A percentile compares a stretch with the other conserved stretches of the same genome.
Evolutionary conservation across 768 basidiomycete species (phyloP).

Genomic region (Leccinum sublutescens): DNA sequence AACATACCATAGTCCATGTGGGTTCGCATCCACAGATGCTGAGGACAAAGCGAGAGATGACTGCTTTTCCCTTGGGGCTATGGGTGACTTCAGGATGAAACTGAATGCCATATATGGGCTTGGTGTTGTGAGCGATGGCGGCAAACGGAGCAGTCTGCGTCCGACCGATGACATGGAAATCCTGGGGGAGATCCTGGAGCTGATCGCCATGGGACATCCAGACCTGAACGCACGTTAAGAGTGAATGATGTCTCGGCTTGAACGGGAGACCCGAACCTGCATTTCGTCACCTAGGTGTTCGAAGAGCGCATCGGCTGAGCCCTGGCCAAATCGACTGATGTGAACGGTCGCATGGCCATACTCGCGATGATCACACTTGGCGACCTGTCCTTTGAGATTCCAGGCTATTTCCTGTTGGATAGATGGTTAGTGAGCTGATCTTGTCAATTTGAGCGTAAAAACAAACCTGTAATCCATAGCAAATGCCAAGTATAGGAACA

Average conservation of each 20-base stretch:
- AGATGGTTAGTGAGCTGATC: neutral
- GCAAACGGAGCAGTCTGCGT: slow-evolving; percentile 90
- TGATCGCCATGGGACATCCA: slow-evolving; percentile 99
- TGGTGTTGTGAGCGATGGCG: slow-evolving; percentile 86
- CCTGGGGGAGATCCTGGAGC: slow-evolving; percentile 71
- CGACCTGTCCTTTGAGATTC: slow-evolving; percentile 80
- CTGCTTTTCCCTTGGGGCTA: slow-evolving; percentile 82
- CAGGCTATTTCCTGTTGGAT: slow-evolving; percentile 83
- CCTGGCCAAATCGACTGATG: slow-evolving; percentile 60
- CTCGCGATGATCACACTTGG: slow-evolving; percentile 87
- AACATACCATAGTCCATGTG: slow-evolving; percentile 90
- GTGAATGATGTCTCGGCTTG: neutral
- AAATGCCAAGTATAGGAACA: slow-evolving; percentile 93
- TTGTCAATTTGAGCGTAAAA: neutral
- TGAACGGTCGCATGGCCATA: slow-evolving; percentile 89
- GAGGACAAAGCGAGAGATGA: slow-evolving; percentile 82
- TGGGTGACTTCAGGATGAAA: slow-evolving; percentile 99
- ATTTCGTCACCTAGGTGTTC: slow-evolving; percentile 84
- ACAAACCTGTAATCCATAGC: slow-evolving; percentile 90
- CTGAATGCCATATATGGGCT: slow-evolving; percentile 93
- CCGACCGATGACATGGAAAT: slow-evolving; percentile 85
- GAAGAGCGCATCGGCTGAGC: slow-evolving; percentile 73
- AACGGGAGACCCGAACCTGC: slow-evolving; percentile 52
- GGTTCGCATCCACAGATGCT: slow-evolving; percentile 78
- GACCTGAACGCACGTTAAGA: slow-evolving; percentile 55